These are phyloP conservation scores for Phytophthora agathidicida DNA, from an alignment of 352 stramenopile genomes.

Conservation along the genomic window DNA sequence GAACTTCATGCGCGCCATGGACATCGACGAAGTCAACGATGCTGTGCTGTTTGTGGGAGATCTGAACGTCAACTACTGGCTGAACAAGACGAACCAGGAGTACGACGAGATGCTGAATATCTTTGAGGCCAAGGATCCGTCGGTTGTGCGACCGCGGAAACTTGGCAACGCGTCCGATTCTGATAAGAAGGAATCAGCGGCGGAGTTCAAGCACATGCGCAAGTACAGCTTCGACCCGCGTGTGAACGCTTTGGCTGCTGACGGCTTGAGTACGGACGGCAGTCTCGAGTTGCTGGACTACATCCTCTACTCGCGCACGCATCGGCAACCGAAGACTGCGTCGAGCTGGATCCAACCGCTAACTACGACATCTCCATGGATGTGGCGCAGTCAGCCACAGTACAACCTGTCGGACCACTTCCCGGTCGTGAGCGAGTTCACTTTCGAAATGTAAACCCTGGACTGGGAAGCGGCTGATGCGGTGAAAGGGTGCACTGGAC, in stretches of 20 bases:
- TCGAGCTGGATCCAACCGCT: conserved; percentile 72
- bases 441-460: conserved; percentile 68
- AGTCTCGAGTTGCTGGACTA: conserved; percentile 80
- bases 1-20: conserved; percentile 56
- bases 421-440: conserved; percentile 71
- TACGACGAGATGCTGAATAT: conserved; percentile 84
- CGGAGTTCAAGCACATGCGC: conserved; percentile 42
- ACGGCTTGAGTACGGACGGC: conserved; percentile 73
- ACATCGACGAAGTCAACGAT: conserved; percentile 67
- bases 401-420: conserved; percentile 85
- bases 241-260: conserved; percentile 67
- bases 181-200: conserved; percentile 27
- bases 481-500: conserved; percentile 12
- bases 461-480: background rate
- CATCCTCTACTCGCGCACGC: conserved; percentile 61
- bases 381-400: conserved; percentile 62
- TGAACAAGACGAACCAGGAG: conserved; percentile 74
- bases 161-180: conserved; percentile 24
- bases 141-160: conserved; percentile 29
- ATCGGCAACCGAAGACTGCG: conserved; percentile 60
- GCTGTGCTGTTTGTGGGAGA: conserved; percentile 69
- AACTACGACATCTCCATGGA: conserved; percentile 54
- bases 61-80: conserved; percentile 81
- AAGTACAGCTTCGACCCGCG: conserved; percentile 79
- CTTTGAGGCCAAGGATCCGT: conserved; percentile 60